Conservation (phyloP, 768 basidiomycete species). For the Daedalea quercina region DNA sequence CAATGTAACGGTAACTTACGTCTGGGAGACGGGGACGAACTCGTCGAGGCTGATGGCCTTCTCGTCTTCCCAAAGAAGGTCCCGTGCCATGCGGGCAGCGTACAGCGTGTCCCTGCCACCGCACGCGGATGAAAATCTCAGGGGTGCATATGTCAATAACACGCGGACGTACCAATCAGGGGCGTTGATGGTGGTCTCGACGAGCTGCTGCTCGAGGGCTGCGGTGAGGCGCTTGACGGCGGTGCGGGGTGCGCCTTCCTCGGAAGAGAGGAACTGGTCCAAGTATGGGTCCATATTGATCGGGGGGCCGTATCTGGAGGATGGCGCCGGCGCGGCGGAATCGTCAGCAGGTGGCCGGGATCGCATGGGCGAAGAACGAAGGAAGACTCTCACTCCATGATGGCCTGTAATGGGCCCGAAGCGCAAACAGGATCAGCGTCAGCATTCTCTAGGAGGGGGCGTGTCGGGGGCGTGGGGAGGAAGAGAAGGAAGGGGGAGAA, state of each 20-base stretch:
- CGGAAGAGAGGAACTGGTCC: slow-evolving; percentile 66
- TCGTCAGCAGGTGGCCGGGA: neutral
- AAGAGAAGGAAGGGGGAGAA: too few relatives aligned
- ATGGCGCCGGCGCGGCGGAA: neutral
- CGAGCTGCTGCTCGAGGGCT: slow-evolving; percentile 61
- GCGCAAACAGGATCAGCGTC: slow-evolving; percentile 1
- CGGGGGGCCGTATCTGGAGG: slow-evolving; percentile 72
- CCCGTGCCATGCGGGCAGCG: slow-evolving; percentile 86
- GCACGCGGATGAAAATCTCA: neutral
- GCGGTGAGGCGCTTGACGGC: slow-evolving; percentile 87
- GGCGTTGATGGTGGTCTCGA: slow-evolving; percentile 81
- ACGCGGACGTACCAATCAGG: slow-evolving; percentile 76
- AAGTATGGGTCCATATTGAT: slow-evolving; percentile 71
- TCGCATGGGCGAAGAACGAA: neutral
- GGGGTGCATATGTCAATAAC: neutral
- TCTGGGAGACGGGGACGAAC: slow-evolving; percentile 82
- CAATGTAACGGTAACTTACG: slow-evolving; percentile 51
- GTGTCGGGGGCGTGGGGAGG: neutral
- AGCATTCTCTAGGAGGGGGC: neutral
- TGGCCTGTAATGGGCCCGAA: slow-evolving; percentile 38
- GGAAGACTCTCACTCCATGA: slow-evolving; percentile 55
- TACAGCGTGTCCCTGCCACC: slow-evolving; percentile 79
- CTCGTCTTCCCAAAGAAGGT: slow-evolving; percentile 87
- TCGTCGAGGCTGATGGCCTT: slow-evolving; percentile 71
- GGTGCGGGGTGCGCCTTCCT: slow-evolving; percentile 61